Evolutionary conservation across 306 rosid species (phyloP).

Genomic region (Neltuma alba): DNA sequence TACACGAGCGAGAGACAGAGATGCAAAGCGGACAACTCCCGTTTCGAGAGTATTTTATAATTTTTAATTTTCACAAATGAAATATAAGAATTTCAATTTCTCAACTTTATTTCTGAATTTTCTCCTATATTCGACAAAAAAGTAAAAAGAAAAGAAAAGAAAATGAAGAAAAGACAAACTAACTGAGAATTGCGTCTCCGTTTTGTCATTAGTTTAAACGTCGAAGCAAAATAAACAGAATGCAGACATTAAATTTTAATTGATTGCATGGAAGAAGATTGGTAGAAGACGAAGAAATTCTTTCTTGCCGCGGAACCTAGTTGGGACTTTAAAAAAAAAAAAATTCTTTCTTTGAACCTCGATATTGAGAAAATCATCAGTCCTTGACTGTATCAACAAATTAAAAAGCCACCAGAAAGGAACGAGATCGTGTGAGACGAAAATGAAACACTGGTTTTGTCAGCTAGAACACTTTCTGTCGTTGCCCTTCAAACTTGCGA

Average conservation of each 20-base stretch:
- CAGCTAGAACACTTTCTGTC: conserved; percentile 33
- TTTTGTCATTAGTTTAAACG: background rate
- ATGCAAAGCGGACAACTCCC: background rate
- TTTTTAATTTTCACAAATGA: background rate
- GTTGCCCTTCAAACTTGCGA: conserved; percentile 22
- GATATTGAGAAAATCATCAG: background rate
- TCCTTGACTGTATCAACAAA: background rate
- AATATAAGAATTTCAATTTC: background rate
- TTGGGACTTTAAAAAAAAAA: background rate
- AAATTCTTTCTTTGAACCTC: background rate
- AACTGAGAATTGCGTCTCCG: background rate
- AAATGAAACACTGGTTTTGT: conserved; percentile 32
- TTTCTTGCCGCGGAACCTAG: background rate
- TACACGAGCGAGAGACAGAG: background rate
- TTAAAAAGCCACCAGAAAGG: background rate
- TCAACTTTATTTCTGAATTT: background rate
- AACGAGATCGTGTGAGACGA: background rate
- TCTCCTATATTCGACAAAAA: background rate
- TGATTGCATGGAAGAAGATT: background rate
- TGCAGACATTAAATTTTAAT: background rate
- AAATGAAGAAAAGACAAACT: background rate
- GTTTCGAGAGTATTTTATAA: background rate
- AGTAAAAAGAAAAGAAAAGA: background rate
- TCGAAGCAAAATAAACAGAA: background rate
- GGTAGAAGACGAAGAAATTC: background rate